phyloP scores from a whole-genome alignment of 2,329 filamentous ascomycete species.

The Zymoseptoria passerinii region DNA sequence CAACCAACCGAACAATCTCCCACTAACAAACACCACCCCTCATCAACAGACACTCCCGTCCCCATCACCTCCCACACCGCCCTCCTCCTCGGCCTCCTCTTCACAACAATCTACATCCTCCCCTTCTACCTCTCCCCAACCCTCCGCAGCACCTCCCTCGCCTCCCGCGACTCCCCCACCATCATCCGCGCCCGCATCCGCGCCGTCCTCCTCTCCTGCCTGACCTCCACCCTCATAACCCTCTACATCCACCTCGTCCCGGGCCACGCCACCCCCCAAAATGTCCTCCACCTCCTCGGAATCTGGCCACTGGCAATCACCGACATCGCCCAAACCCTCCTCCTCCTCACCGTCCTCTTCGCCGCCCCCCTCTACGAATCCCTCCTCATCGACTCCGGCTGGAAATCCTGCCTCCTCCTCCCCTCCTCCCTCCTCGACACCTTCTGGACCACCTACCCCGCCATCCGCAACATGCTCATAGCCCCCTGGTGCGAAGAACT shows the following conservation, averaged over 20 bases:
- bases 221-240: conserved; percentile 58
- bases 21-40: background rate
- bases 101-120: conserved; percentile 81
- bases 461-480: conserved; percentile 79
- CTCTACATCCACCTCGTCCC: conserved; percentile 55
- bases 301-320: conserved; percentile 62
- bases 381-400: conserved; percentile 62
- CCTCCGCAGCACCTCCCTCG: conserved; percentile 68
- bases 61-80: conserved; percentile 22
- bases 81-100: conserved; percentile 45
- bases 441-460: conserved; percentile 63
- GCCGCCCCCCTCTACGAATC: conserved; percentile 74
- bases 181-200: conserved; percentile 82
- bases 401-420: too few species aligned
- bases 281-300: conserved; percentile 63
- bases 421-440: too few species aligned
- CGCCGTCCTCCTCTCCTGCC: conserved; percentile 68
- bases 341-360: conserved; percentile 72
- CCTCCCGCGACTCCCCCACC: conserved; percentile 78
- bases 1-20: background rate
- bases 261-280: conserved; percentile 42
- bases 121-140: conserved; percentile 78
- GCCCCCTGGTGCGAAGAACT: conserved; percentile 86
- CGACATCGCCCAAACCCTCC: conserved; percentile 45
- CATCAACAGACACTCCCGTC: background rate